phyloP scores from a whole-genome alignment of 768 basidiomycete genomes.

The Antrodiella citrinella region DNA sequence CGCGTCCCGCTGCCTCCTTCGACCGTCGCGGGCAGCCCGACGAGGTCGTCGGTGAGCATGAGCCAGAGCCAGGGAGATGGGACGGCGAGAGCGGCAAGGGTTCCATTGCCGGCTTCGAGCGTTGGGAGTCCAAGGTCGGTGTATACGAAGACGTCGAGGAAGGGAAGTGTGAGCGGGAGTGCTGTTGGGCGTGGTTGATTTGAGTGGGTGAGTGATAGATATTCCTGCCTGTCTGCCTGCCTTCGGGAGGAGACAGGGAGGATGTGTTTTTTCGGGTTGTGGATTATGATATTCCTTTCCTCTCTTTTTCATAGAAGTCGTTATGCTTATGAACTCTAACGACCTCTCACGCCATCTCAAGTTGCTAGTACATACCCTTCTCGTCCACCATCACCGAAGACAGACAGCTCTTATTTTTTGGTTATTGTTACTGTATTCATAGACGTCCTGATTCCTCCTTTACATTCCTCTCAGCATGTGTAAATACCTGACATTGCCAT shows the following conservation, averaged over 20 bases:
- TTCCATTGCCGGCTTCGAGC: slow-evolving; percentile 8
- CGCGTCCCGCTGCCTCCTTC: slow-evolving; percentile 10
- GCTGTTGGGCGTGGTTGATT: not conserved
- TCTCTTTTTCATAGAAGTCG: not conserved
- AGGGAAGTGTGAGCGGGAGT: not conserved
- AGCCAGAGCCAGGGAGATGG: not conserved
- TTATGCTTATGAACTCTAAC: not conserved
- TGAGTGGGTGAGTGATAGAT: too few relatives aligned
- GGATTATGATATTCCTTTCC: not conserved
- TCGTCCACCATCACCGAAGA: not conserved
- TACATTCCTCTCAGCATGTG: too few relatives aligned
- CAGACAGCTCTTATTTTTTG: not conserved
- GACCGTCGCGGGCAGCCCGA: slow-evolving; percentile 2
- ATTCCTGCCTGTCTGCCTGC: not conserved
- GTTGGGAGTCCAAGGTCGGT: slow-evolving; percentile 10
- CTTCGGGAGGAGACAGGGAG: not conserved
- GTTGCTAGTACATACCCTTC: not conserved
- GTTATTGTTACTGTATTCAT: not conserved
- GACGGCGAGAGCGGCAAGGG: slow-evolving; percentile 1
- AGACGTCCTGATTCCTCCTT: too few relatives aligned
- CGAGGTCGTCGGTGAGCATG: slow-evolving; percentile 4
- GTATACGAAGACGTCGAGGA: slow-evolving; percentile 4
- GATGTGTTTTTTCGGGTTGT: not conserved
- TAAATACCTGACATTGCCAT: too few relatives aligned
- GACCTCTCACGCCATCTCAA: not conserved